Percentiles rank a stretch among this genome's conserved stretches.
Conservation (phyloP, 1,139 yeast genomes). For the Suhomyces taliae region DNA sequence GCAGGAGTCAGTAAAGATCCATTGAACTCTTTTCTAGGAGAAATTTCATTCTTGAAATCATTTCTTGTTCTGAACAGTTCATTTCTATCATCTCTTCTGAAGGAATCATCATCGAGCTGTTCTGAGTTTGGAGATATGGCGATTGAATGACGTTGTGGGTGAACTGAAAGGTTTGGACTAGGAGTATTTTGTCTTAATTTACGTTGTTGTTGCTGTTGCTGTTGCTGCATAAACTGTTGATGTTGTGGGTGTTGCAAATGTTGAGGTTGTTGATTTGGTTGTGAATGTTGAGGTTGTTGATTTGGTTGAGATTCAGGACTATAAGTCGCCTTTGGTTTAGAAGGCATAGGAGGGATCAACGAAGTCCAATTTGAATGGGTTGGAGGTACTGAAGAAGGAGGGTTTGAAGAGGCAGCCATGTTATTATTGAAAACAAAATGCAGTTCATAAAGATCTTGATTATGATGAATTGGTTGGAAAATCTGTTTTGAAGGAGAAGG, state of each 20-base stretch:
- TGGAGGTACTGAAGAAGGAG: neutral
- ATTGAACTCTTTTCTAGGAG: neutral
- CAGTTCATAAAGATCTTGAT: conserved; percentile 11
- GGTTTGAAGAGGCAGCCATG: neutral
- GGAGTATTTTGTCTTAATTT: neutral
- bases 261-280: neutral
- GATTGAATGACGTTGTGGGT: conserved; percentile 19
- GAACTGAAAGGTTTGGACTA: neutral
- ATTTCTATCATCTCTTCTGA: neutral
- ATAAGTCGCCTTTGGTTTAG: conserved; percentile 14
- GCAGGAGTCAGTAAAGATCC: conserved; percentile 3
- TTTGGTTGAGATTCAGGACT: conserved; percentile 3
- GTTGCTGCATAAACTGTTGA: neutral
- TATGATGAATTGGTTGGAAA: conserved; percentile 18
- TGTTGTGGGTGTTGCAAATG: neutral
- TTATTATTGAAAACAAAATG: conserved; percentile 7
- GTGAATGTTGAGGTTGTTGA: neutral
- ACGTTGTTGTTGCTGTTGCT: neutral
- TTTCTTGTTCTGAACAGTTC: conserved; percentile 1
- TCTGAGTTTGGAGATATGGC: conserved; percentile 18
- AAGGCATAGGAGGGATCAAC: conserved; percentile 31
- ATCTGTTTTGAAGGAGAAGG: conserved; percentile 14
- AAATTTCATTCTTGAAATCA: conserved; percentile 1
- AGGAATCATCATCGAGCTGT: conserved; percentile 5
- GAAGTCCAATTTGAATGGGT: conserved; percentile 22